Evolutionary conservation across 2,329 filamentous ascomycete genomes (phyloP).

Genomic region (Cordyceps sp.): DNA sequence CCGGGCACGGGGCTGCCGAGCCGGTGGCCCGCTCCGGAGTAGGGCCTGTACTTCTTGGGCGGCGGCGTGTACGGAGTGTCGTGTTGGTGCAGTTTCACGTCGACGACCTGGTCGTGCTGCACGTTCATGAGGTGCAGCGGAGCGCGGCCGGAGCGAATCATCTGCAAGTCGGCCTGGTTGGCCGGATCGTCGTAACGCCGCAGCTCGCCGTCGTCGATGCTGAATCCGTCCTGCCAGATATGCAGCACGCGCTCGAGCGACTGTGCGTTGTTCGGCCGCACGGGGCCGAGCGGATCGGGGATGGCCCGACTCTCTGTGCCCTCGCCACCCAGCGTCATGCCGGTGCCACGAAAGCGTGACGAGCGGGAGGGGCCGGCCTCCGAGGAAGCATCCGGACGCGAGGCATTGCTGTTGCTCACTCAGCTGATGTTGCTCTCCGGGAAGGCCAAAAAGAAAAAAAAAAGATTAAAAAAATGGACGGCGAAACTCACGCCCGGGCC

Average conservation of each 20-base stretch:
- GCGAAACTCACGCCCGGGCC: conserved; percentile 37
- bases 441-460: neutral
- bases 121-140: conserved; percentile 68
- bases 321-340: conserved; percentile 65
- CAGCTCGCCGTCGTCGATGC: conserved; percentile 65
- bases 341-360: conserved; percentile 49
- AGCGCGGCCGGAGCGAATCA: conserved; percentile 63
- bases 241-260: conserved; percentile 55
- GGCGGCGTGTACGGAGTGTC: conserved; percentile 53
- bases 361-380: conserved; percentile 34
- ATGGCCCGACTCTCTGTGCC: conserved; percentile 54
- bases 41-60: conserved; percentile 63
- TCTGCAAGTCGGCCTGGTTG: conserved; percentile 53
- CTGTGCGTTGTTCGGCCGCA: conserved; percentile 15
- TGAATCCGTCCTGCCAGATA: conserved; percentile 73
- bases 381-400: conserved; percentile 31
- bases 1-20: conserved; percentile 66
- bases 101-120: conserved; percentile 54
- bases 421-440: conserved; percentile 2
- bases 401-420: conserved; percentile 34
- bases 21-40: conserved; percentile 53
- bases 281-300: conserved; percentile 34
- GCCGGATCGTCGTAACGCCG: conserved; percentile 64
- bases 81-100: conserved; percentile 64
- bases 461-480: too few species aligned